Conservation (phyloP, 768 basidiomycete genomes). For the Macrolepiota dolichaula region DNA sequence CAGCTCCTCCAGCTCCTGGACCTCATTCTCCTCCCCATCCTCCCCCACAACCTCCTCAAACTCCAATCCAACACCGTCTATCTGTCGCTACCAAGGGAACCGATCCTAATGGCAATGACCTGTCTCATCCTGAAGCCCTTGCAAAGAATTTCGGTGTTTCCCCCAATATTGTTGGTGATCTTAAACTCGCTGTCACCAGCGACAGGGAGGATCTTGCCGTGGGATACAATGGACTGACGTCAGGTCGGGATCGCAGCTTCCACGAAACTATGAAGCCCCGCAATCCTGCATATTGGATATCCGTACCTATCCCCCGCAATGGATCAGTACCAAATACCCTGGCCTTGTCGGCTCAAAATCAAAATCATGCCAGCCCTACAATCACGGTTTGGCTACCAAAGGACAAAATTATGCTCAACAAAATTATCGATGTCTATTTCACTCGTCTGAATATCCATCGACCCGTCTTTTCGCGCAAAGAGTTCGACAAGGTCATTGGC, state of each 20-base stretch:
- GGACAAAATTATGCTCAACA: conserved; percentile 62
- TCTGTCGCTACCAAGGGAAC: conserved; percentile 56
- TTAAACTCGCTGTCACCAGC: conserved; percentile 44
- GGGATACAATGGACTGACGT: conserved; percentile 66
- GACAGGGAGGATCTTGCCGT: conserved; percentile 78
- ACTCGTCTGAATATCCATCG: conserved; percentile 74
- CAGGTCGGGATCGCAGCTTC: conserved; percentile 63
- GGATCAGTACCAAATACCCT: conserved; percentile 30
- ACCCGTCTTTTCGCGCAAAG: conserved; percentile 66
- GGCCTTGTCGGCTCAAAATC: conserved; percentile 28
- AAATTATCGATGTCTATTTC: conserved; percentile 72
- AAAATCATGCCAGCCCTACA: conserved; percentile 23
- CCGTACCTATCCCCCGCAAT: conserved; percentile 50
- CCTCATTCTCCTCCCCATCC: background rate
- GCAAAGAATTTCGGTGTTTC: conserved; percentile 81
- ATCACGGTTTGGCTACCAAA: conserved; percentile 72
- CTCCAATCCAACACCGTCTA: conserved; percentile 2
- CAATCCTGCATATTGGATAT: conserved; percentile 59
- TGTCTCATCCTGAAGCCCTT: conserved; percentile 70
- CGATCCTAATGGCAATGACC: conserved; percentile 77
- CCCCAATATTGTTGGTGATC: conserved; percentile 61
- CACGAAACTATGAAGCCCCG: conserved; percentile 53
- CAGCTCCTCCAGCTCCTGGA: conserved; percentile 14
- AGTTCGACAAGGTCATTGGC: conserved; percentile 63
- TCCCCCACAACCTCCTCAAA: background rate